These are phyloP conservation scores for Rhodocollybia butyracea DNA, from an alignment of 768 basidiomycete genomes.

Conservation along the genomic window DNA sequence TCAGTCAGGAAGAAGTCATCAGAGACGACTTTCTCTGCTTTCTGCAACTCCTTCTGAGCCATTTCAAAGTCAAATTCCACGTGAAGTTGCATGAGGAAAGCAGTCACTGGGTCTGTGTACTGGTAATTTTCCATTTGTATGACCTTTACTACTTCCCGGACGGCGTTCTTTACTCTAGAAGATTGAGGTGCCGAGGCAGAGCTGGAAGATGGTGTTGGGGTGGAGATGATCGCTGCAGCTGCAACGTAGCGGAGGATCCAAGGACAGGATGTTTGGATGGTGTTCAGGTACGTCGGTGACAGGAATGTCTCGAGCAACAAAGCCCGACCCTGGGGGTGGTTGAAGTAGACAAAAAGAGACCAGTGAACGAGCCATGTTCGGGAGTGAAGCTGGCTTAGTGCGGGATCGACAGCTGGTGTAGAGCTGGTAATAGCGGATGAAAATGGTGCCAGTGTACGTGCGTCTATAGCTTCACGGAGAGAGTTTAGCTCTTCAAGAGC, in stretches of 20 bases:
- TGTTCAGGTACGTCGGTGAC: constrained; percentile 94
- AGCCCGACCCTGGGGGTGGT: constrained; percentile 88
- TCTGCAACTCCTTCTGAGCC: constrained; percentile 77
- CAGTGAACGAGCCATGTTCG: constrained; percentile 97
- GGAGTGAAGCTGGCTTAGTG: constrained; percentile 85
- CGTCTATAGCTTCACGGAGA: constrained; percentile 89
- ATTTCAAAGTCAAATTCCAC: constrained; percentile 96
- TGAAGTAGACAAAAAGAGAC: constrained; percentile 98
- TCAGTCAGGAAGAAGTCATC: constrained; percentile 94
- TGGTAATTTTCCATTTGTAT: constrained; percentile 96
- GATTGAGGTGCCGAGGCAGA: constrained; percentile 38
- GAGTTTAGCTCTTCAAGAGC: constrained; percentile 94
- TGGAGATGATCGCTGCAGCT: constrained; percentile 86
- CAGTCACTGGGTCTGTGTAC: constrained; percentile 90
- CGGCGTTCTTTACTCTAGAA: constrained; percentile 80
- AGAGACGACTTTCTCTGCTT: constrained; percentile 77
- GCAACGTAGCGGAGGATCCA: constrained; percentile 96
- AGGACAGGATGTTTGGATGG: constrained; percentile 92
- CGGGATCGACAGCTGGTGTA: constrained; percentile 47
- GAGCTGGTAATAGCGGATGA: constrained; percentile 26
- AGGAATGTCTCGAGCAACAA: constrained; percentile 96
- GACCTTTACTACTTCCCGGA: constrained; percentile 89
- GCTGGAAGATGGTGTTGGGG: constrained; percentile 46
- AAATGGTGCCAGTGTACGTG: constrained; percentile 50
- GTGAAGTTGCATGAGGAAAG: constrained; percentile 91